Evolutionary conservation across 108 stramenopile species (phyloP), one percentile per base, ranked within the genome.

Genomic region (Thalassiosira profunda): DNA sequence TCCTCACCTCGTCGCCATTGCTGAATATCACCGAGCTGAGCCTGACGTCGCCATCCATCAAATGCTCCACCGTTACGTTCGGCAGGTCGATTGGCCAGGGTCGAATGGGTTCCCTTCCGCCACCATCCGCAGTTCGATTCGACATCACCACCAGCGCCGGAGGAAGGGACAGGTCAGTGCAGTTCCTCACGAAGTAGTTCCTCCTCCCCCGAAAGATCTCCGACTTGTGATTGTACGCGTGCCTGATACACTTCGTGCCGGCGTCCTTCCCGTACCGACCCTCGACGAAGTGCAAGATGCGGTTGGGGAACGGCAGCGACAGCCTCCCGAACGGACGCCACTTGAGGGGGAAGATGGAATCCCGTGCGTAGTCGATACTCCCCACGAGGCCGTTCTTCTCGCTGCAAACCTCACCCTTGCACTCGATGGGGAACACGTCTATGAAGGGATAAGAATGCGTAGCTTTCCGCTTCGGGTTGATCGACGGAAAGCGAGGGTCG

Each of bases 1-100:
- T 20, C 25, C 58, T 37, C 21, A 58, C 34, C 33, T 58, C 58
- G 37, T 58, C 28, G 4, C 58, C 58, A 58, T 58, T 36, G 38
- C 42, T 11, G 42, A 38, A 58, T 0, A 35, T 20, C 7, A 58
- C 58, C 25, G 17, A 24, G 4, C 38, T 20, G 5, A 58, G 26
- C 36, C 58, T 36, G 25, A 29, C 30, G 47, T 49, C 12, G 47
- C 30, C 14, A 49, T 49, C 47, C 47, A 49, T 23, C 25, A 49
- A 29, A n/a, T 49, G 47, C 14, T 49, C 47, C 14, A 49, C 47
- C 30, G 47, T 49, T 49, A 49, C 47, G 12, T 49, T 29, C 47
- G 47, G 47, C 12, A 49, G 10, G 47, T 49, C 47, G 26, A 29
- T 12, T 29, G 20, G 2, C 47, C 47, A 49, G 2, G 47, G 47